phyloP scores from a whole-genome alignment of 495 filamentous ascomycete genomes.

The Pyronema domesticum region DNA sequence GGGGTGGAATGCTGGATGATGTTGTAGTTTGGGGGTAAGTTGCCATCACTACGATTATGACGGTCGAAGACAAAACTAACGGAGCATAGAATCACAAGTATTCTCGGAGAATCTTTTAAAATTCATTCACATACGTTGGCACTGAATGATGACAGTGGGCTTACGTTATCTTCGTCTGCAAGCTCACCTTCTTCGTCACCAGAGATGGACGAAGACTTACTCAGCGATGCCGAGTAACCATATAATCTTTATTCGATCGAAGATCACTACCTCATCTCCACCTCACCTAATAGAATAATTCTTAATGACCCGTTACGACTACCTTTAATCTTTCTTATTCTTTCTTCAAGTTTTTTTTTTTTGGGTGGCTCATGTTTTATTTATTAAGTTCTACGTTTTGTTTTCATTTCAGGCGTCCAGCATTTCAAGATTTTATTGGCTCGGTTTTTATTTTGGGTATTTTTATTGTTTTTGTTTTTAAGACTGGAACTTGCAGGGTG shows the following conservation, averaged over 20 bases:
- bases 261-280: background rate
- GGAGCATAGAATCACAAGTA: constrained; percentile 62
- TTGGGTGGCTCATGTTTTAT: background rate
- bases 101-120: constrained; percentile 97
- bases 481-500: too few species aligned
- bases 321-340: constrained; percentile 7
- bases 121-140: constrained; percentile 85
- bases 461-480: too few species aligned
- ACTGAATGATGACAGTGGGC: constrained; percentile 65
- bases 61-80: background rate
- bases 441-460: too few species aligned
- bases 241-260: too few species aligned
- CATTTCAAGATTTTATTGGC: too few species aligned
- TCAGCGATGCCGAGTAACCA: constrained; percentile 1
- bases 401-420: too few species aligned
- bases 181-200: constrained; percentile 15
- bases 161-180: constrained; percentile 22
- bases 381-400: too few species aligned
- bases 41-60: constrained; percentile 1
- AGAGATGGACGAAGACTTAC: constrained; percentile 23
- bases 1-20: constrained; percentile 96
- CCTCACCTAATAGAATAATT: background rate
- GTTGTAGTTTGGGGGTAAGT: constrained; percentile 94
- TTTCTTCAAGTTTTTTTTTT: constrained; percentile 5
- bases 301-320: constrained; percentile 5